Base-by-base conservation (phyloP, 2,329 filamentous ascomycete species). In the Phyllosticta citribraziliensis region DNA sequence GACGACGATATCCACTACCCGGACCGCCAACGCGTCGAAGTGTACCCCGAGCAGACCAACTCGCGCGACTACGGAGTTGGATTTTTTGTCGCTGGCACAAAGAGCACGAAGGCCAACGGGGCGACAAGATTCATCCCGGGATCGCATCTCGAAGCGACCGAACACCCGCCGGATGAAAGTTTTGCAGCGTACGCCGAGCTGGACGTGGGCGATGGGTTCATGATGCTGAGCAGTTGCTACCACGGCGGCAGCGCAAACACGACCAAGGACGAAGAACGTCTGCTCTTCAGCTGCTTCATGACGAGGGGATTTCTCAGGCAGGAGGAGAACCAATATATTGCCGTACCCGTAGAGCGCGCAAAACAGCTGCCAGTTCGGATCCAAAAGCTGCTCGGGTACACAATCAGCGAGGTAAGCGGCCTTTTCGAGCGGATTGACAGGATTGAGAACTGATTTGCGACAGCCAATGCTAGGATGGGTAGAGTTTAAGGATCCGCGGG, bases 251-350 rank as follows among this genome's bases (percentile, higher is more conserved):
- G 61, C 6, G 56, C 56, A 12, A 61, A 61, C 14, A 54, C 19
- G 12, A 61, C 59, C n/a, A 61, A 57, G 22, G 59, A 61, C 14
- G 59, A 61, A n/a, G 52, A 54, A 30, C 59, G 59, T 3, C 55
- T 61, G 2, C 40, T 61, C 19, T 61, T 61, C 19, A 52, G 52
- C 19, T 56, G 52, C 14, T 61, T 61, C 40, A 56, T 55, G 9
- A 30, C 52, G 17, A 33, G 59, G 27, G 59, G 59, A 17, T 61
- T 40, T 11, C 59, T 61, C 19, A 47, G 59, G 9, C 59, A 61
- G 59, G 73, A 76, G 62, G 74, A 77, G 65, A 76, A 76, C 53
- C 72, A 75, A 62, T 75, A 70, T 58, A 65, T 76, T 14, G 66
- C 69, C 1, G 67, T 67, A 19, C 62, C 65, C 25, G 51, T 67